A percentile compares a stretch with the other conserved stretches of the same genome.
phyloP scores from a whole-genome alignment of 2,329 filamentous ascomycete species.

The Trichoderma endophyticum region DNA sequence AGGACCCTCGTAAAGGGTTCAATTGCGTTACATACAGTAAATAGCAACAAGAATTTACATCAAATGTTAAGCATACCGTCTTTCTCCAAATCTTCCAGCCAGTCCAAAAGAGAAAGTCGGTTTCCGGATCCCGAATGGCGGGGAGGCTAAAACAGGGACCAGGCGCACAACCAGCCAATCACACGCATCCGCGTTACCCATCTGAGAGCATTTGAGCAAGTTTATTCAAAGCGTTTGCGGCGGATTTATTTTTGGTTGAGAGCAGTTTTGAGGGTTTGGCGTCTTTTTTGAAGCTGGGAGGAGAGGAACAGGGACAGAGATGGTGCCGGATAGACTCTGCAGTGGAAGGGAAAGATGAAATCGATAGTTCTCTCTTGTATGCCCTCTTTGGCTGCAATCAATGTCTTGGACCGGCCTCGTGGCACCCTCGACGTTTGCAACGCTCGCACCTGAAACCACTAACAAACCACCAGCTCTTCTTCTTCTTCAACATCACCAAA shows the following conservation, averaged over 20 bases:
- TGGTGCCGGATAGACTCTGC: too few species aligned
- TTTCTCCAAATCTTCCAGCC: not conserved
- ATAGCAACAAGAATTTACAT: too few species aligned
- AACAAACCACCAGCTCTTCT: not conserved
- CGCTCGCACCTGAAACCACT: not conserved
- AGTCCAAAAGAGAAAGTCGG: not conserved
- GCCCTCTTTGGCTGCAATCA: not conserved
- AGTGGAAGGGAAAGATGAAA: not conserved
- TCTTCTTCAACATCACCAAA: not conserved
- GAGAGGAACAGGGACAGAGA: too few species aligned
- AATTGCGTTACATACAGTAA: too few species aligned
- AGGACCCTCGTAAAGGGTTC: too few species aligned
- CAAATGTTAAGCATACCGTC: not conserved
- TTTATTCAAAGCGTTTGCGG: slow-evolving; percentile 24
- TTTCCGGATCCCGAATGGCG: slow-evolving; percentile 7
- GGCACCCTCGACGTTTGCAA: not conserved
- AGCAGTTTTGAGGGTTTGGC: too few species aligned
- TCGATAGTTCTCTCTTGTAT: not conserved
- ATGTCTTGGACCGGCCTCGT: not conserved
- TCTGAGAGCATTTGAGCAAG: slow-evolving; percentile 41
- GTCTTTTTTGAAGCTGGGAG: too few species aligned
- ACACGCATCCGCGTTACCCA: not conserved
- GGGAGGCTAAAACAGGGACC: slow-evolving; percentile 4
- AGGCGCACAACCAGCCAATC: not conserved
- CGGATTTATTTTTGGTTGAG: too few species aligned